Base-by-base conservation (phyloP, 2,329 filamentous ascomycete genomes). In the Exophiala sideris region DNA sequence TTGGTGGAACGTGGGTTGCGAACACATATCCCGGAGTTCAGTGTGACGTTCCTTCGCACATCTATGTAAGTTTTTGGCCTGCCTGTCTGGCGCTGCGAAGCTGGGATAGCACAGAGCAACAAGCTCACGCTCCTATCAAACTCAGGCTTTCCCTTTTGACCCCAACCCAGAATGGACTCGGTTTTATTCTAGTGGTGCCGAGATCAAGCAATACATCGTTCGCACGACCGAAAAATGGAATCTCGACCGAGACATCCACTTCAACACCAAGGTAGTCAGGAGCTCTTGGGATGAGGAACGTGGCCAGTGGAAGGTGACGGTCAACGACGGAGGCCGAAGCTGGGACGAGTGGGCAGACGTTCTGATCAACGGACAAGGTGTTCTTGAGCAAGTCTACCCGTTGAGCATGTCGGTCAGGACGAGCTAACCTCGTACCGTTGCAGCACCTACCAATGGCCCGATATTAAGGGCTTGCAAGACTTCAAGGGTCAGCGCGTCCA, bases 161-260 rank as follows among this genome's bases (percentile, higher is more conserved):
- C 84, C 85, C 1, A 89, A 89, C 52, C 80, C 78, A 0, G 76
- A 86, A 59, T 90, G 87, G 87, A 78, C 77, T 0, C 83, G 87
- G 61, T 77, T 84, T 54, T 89, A 87, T 63, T 80, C 86, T 0
- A 80, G 81, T 34, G 86, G 86, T 0, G 66, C 72, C 3, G 87
- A 90, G 67, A 89, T 90, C 54, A 71, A 76, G 6, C 76, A 80
- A n/a, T 90, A 90, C 65, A 85, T 84, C 83, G 77, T 86, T 61
- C 67, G 68, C 0, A 68, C 87, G 2, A 84, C 85, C 0, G 71
- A 72, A 6, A 86, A 88, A 61, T 79, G 88, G 65, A 76, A 83
- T 50, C 79, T 88, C 1, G 84, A 87, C 65, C 72, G 79, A 32
- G 77, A 80, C 48, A 70, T 83, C 1, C 76, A 78, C 50, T 73